Conservation (phyloP, 2,329 filamentous ascomycete genomes). For the Ramularia endophylla region DNA sequence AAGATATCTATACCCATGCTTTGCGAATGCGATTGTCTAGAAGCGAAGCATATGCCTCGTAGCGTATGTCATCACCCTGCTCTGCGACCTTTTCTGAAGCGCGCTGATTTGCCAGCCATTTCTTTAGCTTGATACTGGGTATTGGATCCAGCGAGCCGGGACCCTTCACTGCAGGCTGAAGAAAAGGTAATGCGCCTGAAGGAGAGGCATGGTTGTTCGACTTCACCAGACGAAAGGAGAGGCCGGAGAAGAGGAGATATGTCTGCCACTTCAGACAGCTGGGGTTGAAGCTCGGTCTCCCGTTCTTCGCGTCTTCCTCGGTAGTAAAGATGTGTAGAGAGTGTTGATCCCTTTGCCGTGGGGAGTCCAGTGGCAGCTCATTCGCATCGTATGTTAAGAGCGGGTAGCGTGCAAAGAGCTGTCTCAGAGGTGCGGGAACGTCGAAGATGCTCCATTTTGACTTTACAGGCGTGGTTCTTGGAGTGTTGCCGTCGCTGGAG, state of each 20-base stretch:
- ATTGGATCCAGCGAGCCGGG: conserved; percentile 39
- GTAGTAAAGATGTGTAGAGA: conserved; percentile 70
- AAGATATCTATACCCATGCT: conserved; percentile 62
- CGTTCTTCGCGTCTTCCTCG: conserved; percentile 53
- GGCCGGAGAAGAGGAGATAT: conserved; percentile 69
- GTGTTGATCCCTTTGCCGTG: conserved; percentile 42
- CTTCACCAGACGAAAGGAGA: conserved; percentile 60
- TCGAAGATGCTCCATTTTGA: conserved; percentile 35
- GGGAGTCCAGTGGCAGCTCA: conserved; percentile 61
- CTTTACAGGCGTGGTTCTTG: too few relatives aligned
- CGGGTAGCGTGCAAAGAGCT: conserved; percentile 79
- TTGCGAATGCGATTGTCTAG: conserved; percentile 71
- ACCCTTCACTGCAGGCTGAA: conserved; percentile 51
- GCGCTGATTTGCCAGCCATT: conserved; percentile 52
- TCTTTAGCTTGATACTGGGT: conserved; percentile 59
- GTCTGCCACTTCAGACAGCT: conserved; percentile 96
- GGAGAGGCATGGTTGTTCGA: conserved; percentile 94
- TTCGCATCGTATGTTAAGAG: conserved; percentile 70
- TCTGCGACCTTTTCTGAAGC: conserved; percentile 34
- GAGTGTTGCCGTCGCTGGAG: too few relatives aligned
- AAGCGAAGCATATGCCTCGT: conserved; percentile 73
- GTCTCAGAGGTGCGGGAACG: conserved; percentile 69
- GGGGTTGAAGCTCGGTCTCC: conserved; percentile 78
- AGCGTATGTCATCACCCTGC: conserved; percentile 46
- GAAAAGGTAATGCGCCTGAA: conserved; percentile 78